Base-by-base conservation (phyloP, 257 asterid species). In the Rauvolfia tetraphylla region DNA sequence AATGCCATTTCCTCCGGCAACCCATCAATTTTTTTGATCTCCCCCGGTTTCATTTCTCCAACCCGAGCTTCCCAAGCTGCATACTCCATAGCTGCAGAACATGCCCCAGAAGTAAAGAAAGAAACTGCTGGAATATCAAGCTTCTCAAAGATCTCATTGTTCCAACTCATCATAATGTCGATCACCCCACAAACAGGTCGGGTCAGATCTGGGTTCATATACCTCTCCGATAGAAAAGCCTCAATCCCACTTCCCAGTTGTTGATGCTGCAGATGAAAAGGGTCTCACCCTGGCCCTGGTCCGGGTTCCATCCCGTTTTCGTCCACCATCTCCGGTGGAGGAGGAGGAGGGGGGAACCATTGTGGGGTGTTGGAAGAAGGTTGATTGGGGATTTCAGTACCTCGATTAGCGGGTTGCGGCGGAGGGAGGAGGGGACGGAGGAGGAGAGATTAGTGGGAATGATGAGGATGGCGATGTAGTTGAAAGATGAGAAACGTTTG, bases 161-260 rank as follows among this genome's bases (percentile, higher is more conserved):
- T 88, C 93, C 91, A 86, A 75, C 89, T 83, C 92, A 90, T 90
- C 98, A 92, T 87, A 54, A 87, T 86, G 66, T 92, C 98, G 76
- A 90, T 76, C 62, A 90, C 89, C 4, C 83, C 95, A 67, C 90
- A 89, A 38, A 79, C 75, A 65, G 92, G 90, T 69, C 81, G 80
- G 78, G 34, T 39, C 77, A 17, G 71, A 29, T 79, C 83, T 67
- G 84, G 31, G 13, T 82, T 78, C 51, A 34, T 18, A 68, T 78
- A 84, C 75, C 88, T 85, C 11, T 58, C 69, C 0, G 81, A 56
- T 57, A 92, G 83, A 41, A 88, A 80, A 1, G 81, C 39, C 74
- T 92, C 88, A 7, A 89, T 85, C 49, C 92, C 96, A 7, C 69
- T 63, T 0, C 87, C 87, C 80, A 90, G 72, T 33, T 81, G 71